Conservation (phyloP, 768 basidiomycete genomes). For the Russula vinacea region DNA sequence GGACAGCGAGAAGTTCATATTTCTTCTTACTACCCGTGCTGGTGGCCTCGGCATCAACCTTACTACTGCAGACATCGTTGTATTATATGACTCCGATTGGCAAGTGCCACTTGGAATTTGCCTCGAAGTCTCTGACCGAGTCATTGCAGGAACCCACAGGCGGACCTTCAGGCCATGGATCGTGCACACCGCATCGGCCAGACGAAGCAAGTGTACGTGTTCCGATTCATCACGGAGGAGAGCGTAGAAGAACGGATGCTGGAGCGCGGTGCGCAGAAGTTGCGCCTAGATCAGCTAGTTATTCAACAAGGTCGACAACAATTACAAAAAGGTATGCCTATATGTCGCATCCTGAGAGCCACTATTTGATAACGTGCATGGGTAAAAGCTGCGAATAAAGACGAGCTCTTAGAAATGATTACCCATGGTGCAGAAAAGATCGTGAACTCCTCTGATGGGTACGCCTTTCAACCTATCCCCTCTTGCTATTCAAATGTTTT, state of each 20-base stretch:
- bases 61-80: constrained; percentile 91
- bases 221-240: constrained; percentile 93
- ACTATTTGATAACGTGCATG: constrained; percentile 3
- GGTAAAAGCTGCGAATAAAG: constrained; percentile 80
- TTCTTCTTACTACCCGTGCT: constrained; percentile 93
- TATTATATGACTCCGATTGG: constrained; percentile 97
- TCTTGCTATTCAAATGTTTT: not conserved
- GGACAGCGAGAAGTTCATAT: constrained; percentile 92
- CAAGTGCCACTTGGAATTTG: constrained; percentile 33
- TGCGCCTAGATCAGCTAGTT: constrained; percentile 91
- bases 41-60: constrained; percentile 97
- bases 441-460: constrained; percentile 78
- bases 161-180: constrained; percentile 98
- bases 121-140: constrained; percentile 1
- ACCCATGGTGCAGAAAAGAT: constrained; percentile 97
- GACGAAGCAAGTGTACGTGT: constrained; percentile 96
- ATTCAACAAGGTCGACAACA: constrained; percentile 93
- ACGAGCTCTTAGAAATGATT: constrained; percentile 97
- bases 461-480: constrained; percentile 33
- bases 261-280: constrained; percentile 92
- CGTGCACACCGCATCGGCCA: constrained; percentile 96
- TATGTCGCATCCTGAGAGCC: not conserved
- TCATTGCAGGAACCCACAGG: constrained; percentile 85
- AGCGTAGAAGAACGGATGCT: constrained; percentile 95
- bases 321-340: constrained; percentile 61